Conservation (phyloP, 164 flowering plant species). For the Aristolochia californica region DNA sequence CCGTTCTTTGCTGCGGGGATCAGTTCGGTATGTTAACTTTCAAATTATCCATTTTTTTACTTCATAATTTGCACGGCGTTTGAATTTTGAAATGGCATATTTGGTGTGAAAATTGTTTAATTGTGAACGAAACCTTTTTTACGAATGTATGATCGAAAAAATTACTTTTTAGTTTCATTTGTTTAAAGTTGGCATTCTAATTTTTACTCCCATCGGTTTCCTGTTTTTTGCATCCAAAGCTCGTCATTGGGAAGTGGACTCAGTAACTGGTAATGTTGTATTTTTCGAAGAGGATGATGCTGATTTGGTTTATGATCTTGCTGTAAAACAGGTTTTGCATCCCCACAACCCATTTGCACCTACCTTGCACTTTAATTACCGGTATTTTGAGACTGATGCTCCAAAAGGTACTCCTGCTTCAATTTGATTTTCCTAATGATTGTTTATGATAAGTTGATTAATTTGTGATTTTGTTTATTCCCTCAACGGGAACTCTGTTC, state of each 20-base stretch:
- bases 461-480: not conserved
- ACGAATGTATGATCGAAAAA: no score
- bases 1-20: conserved; percentile 96
- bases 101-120: not conserved
- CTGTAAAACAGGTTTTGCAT: conserved; percentile 64
- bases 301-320: not conserved
- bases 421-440: conserved; percentile 1
- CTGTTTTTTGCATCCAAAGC: no score
- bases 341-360: conserved; percentile 98
- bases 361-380: conserved; percentile 89
- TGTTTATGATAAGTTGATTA: not conserved
- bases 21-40: conserved; percentile 58
- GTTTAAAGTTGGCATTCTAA: no score
- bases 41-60: not conserved
- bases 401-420: conserved; percentile 49
- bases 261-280: not conserved
- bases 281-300: not conserved
- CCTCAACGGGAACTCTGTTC: no score
- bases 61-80: not conserved
- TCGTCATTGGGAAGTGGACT: not conserved
- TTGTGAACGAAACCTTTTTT: not conserved
- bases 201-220: no score
- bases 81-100: not conserved
- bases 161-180: no score
- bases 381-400: conserved; percentile 96